These are phyloP conservation scores for Macaranga tanarius DNA, from an alignment of 441 rosid species.

Conservation along the genomic window DNA sequence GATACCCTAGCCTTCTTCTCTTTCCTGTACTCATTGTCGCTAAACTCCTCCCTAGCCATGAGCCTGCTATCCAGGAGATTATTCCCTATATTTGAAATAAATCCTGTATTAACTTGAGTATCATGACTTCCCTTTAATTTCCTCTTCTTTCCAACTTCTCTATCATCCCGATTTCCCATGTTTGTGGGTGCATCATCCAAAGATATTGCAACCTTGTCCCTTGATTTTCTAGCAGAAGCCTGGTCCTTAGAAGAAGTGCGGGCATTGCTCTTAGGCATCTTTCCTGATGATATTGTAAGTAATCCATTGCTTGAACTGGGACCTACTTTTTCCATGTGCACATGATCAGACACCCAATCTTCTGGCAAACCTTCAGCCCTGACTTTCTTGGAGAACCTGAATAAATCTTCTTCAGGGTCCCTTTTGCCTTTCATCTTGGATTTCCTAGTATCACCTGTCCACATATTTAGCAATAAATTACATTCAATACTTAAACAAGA, in stretches of 20 bases:
- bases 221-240: slow-evolving; percentile 43
- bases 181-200: slow-evolving; percentile 37
- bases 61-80: slow-evolving; percentile 38
- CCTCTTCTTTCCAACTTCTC: slow-evolving; percentile 54
- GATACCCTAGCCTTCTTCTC: slow-evolving; percentile 62
- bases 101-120: slow-evolving; percentile 29
- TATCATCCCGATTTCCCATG: slow-evolving; percentile 40
- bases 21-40: slow-evolving; percentile 51
- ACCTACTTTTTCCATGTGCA: slow-evolving; percentile 39
- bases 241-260: slow-evolving; percentile 36
- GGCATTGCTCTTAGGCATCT: slow-evolving; percentile 40
- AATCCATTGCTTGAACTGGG: slow-evolving; percentile 51
- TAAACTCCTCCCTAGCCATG: slow-evolving; percentile 46
- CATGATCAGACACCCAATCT: slow-evolving; percentile 46
- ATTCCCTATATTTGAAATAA: slow-evolving; percentile 32
- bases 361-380: slow-evolving; percentile 51
- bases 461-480: slow-evolving; percentile 31
- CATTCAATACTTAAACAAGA: slow-evolving; percentile 26
- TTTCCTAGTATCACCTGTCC: slow-evolving; percentile 53
- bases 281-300: slow-evolving; percentile 42
- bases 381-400: slow-evolving; percentile 60
- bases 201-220: slow-evolving; percentile 48
- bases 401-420: slow-evolving; percentile 46
- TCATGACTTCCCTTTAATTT: slow-evolving; percentile 50
- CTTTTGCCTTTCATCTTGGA: slow-evolving; percentile 62